Evolutionary conservation across 2,329 filamentous ascomycete species (phyloP).

Genomic region (Fusarium sp.): DNA sequence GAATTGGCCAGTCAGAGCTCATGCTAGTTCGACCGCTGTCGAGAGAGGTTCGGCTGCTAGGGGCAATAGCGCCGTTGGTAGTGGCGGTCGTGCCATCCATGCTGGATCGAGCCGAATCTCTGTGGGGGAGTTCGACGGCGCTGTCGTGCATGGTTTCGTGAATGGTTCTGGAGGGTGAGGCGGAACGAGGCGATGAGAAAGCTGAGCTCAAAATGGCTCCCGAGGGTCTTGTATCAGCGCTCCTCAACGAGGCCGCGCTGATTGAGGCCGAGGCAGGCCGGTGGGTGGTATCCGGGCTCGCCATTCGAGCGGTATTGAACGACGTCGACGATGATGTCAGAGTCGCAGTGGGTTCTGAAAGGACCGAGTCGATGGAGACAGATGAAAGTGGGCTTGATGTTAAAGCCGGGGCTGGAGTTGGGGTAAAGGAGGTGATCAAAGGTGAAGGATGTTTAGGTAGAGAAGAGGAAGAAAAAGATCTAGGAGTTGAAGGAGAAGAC

Average conservation of each 20-base stretch:
- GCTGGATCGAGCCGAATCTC: constrained; percentile 47
- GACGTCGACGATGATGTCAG: constrained; percentile 35
- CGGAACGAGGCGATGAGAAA: constrained; percentile 20
- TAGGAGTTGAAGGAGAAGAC: constrained; percentile 29
- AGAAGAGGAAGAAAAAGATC: constrained; percentile 25
- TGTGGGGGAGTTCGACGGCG: constrained; percentile 45
- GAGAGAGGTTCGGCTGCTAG: constrained; percentile 47
- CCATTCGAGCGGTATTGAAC: constrained; percentile 16
- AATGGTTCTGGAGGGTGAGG: constrained; percentile 15
- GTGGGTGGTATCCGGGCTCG: constrained; percentile 24
- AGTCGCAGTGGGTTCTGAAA: constrained; percentile 29
- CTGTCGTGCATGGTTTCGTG: constrained; percentile 48
- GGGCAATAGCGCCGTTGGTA: constrained; percentile 18
- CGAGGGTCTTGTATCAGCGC: constrained; percentile 24
- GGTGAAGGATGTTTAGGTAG: constrained; percentile 14
- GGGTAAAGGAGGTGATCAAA: constrained; percentile 12
- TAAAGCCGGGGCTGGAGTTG: neutral
- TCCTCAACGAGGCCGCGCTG: constrained; percentile 9
- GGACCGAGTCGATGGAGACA: constrained; percentile 35
- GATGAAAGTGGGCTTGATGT: constrained; percentile 22
- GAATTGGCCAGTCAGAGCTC: constrained; percentile 54
- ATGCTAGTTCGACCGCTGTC: constrained; percentile 52
- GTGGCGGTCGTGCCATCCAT: constrained; percentile 39
- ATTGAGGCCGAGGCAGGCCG: constrained; percentile 13
- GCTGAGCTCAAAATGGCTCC: constrained; percentile 14